Percentiles rank a stretch among this genome's conserved stretches.
phyloP scores from a whole-genome alignment of 306 rosid species.

The Medicago arabica region DNA sequence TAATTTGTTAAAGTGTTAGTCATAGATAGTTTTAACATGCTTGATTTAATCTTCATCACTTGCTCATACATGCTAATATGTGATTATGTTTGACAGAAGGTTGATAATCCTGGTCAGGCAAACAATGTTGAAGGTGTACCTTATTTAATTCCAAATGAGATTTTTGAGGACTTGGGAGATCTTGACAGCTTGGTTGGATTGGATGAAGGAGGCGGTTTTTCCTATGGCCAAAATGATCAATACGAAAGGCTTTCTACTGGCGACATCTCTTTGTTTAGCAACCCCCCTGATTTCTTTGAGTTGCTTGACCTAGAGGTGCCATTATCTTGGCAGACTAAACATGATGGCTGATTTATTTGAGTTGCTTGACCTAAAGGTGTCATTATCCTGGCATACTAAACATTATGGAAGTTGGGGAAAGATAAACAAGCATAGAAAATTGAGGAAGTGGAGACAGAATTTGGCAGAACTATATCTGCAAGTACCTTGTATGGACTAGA shows the following conservation, averaged over 20 bases:
- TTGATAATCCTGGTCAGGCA: conserved; percentile 9
- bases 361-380: no score
- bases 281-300: conserved; percentile 54
- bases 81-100: conserved; percentile 38
- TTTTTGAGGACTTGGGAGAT: conserved; percentile 50
- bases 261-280: background rate
- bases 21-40: background rate
- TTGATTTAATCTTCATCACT: conserved; percentile 16
- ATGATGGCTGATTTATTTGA: background rate
- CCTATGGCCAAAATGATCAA: conserved; percentile 25
- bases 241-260: conserved; percentile 32
- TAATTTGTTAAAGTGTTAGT: background rate
- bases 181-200: conserved; percentile 37
- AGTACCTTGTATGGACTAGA: conserved; percentile 14
- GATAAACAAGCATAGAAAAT: conserved; percentile 4
- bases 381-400: no score
- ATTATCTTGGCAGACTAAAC: conserved; percentile 19
- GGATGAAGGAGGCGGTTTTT: conserved; percentile 24
- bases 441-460: conserved; percentile 5
- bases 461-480: conserved; percentile 2
- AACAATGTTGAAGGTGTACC: conserved; percentile 31
- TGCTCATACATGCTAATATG: conserved; percentile 22
- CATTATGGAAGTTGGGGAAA: conserved; percentile 8
- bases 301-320: conserved; percentile 60
- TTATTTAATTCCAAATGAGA: conserved; percentile 26